Conservation (phyloP, 2,329 filamentous ascomycete genomes). For the Fusarium dimerum region DNA sequence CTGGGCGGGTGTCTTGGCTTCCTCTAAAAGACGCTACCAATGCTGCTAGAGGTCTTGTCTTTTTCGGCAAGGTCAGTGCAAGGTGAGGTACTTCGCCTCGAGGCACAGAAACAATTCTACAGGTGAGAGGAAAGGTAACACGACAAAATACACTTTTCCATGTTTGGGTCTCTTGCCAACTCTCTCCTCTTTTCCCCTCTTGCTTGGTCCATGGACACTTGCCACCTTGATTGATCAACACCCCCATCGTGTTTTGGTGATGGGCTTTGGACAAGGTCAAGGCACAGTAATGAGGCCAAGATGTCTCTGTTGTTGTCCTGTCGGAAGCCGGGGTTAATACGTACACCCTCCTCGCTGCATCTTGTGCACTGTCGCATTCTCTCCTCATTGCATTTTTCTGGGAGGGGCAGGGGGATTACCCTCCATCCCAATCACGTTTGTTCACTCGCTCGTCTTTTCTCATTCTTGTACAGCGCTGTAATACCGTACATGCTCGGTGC, state of each 20-base stretch:
- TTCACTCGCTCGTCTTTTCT: no score
- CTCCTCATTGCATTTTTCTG: background rate
- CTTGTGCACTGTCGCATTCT: background rate
- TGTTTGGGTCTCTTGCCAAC: conserved; percentile 1
- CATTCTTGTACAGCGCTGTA: no score
- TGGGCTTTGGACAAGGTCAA: background rate
- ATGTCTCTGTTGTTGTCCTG: background rate
- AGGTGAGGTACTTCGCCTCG: no score
- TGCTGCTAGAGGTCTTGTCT: background rate
- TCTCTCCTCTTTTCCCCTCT: conserved; percentile 24
- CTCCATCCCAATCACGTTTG: background rate
- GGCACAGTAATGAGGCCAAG: background rate
- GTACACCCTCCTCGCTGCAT: background rate
- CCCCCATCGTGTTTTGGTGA: background rate
- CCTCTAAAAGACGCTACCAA: background rate
- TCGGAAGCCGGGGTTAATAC: background rate
- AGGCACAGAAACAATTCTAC: background rate
- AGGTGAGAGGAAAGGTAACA: background rate
- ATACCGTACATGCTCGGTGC: conserved; percentile 10
- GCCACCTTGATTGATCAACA: no score
- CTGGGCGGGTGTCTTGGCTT: background rate
- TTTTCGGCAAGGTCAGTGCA: no score
- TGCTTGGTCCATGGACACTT: background rate
- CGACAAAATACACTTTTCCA: background rate
- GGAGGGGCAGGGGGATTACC: background rate